A percentile compares a stretch with the other conserved stretches of the same genome.
Evolutionary conservation across 2,329 filamentous ascomycete genomes (phyloP).

Genomic region (Cercospora nicotianae): DNA sequence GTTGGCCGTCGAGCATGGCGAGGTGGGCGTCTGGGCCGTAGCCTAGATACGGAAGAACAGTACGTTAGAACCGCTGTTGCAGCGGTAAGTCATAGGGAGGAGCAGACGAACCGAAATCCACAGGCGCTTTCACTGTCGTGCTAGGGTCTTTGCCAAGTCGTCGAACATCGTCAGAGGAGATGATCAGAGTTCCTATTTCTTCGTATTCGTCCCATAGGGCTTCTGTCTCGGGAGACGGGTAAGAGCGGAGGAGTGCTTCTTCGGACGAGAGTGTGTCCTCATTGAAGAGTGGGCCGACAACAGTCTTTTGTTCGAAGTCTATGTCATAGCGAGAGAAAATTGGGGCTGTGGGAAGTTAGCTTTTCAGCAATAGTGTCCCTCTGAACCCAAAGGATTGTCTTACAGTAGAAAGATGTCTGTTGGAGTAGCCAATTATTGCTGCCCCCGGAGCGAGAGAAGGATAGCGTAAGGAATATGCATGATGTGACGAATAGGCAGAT

Average conservation of each 20-base stretch:
- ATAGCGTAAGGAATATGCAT: background rate
- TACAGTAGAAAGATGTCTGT: constrained; percentile 3
- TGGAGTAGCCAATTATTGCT: constrained; percentile 6
- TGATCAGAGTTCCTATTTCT: constrained; percentile 7
- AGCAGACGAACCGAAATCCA: background rate
- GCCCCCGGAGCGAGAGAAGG: background rate
- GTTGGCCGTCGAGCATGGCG: constrained; percentile 8
- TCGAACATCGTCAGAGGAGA: background rate
- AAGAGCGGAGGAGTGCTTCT: constrained; percentile 2
- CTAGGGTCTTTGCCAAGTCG: background rate
- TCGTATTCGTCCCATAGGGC: background rate
- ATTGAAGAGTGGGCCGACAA: constrained; percentile 8
- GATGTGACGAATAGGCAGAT: constrained; percentile 1
- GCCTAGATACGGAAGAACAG: background rate
- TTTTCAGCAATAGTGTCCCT: background rate
- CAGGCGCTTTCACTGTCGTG: background rate
- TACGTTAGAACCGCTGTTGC: too few relatives aligned
- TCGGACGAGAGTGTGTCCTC: background rate
- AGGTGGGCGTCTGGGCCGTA: constrained; percentile 4
- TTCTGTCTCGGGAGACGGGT: background rate
- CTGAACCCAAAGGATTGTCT: background rate
- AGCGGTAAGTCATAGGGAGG: too few relatives aligned
- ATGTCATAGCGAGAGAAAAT: constrained; percentile 4
- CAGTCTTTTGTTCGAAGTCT: constrained; percentile 1
- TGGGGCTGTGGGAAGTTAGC: background rate